Base-by-base conservation (phyloP, 2,329 filamentous ascomycete species). In the Hymenoscyphus linearis region DNA sequence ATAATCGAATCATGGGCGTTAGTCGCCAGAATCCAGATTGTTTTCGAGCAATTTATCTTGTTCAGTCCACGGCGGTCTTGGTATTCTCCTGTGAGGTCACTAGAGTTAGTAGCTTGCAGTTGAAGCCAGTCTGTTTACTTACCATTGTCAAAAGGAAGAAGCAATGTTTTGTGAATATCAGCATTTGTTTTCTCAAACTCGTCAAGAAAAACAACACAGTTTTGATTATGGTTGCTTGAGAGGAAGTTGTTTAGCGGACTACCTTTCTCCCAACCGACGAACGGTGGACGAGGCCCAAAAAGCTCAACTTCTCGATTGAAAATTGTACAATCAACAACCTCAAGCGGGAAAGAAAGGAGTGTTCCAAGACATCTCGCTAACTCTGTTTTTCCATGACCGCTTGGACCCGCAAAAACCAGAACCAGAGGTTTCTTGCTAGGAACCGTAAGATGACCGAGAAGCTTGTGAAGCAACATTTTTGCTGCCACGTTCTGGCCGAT, bases 331-430 rank as follows among this genome's bases (percentile, higher is more conserved):
- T 80, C 76, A 3, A 80, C 74, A 0, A 67, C 64, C 12, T 75
- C 64, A 27, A 76, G 64, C 2, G 75, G 70, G 1, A 78, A 61
- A 0, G 72, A 74, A 9, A 80, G 67, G 1, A 81, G 70, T 1
- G 73, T 58, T 1, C 77, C 76, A 25, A 82, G 72, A 7, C 69
- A 69, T 14, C 71, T 71, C 0, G 79, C 78, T 13, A 82, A 67
- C 61, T 80, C 78, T 0, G 78, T 81, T 68, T 82, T 82, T 4
- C 80, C 79, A 61, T 81, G 79, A 0, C 79, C 79, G 37, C 76
- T 77, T 0, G 77, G 76, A 0, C 79, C 80, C 3, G 76, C 76
- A 57, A 80, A 80, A 1, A 75, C 70, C 6, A 80, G 57, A 2
- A 78, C 71, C 0, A 78, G 67, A 0, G 76, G 77, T 47, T 66